phyloP scores from a whole-genome alignment of 2,329 filamentous ascomycete species.

The Colletotrichum trifolii region DNA sequence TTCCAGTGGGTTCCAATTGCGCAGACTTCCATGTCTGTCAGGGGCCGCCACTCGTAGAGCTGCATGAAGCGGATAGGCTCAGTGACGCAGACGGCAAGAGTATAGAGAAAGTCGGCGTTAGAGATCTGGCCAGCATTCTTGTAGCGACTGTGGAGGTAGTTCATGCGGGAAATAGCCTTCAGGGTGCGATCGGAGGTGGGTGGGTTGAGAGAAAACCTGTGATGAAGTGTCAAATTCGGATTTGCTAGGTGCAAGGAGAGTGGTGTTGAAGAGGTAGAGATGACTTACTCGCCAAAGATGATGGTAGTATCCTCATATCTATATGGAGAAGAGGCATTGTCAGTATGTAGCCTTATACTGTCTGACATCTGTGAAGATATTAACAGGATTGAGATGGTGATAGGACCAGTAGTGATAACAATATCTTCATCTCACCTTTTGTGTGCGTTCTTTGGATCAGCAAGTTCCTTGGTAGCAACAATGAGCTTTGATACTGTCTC shows the following conservation, averaged over 20 bases:
- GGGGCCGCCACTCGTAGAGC: slow-evolving; percentile 75
- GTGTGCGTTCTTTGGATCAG: slow-evolving; percentile 43
- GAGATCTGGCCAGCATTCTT: slow-evolving; percentile 49
- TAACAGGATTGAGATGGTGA: not conserved
- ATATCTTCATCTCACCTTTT: slow-evolving; percentile 46
- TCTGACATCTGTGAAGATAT: not conserved
- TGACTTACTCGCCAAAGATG: slow-evolving; percentile 49
- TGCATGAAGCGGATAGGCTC: slow-evolving; percentile 74
- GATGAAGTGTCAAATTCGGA: not conserved
- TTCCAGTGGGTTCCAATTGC: slow-evolving; percentile 79
- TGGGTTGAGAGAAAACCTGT: slow-evolving; percentile 48
- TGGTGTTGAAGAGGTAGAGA: not conserved
- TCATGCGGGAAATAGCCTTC: slow-evolving; percentile 52
- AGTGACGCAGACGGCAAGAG: slow-evolving; percentile 68
- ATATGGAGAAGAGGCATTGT: not conserved
- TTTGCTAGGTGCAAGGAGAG: too few relatives aligned
- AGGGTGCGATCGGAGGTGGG: slow-evolving; percentile 49
- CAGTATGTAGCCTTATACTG: not conserved
- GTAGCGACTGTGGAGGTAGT: slow-evolving; percentile 52
- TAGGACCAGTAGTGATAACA: not conserved
- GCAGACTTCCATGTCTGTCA: slow-evolving; percentile 75
- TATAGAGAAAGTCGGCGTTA: slow-evolving; percentile 53
- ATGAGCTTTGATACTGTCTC: slow-evolving; percentile 51
- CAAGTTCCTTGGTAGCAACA: slow-evolving; percentile 49
- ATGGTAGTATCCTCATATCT: slow-evolving; percentile 56